These are phyloP conservation scores for Astrothelium subdiscretum DNA, from an alignment of 495 filamentous ascomycete genomes.

Conservation along the genomic window DNA sequence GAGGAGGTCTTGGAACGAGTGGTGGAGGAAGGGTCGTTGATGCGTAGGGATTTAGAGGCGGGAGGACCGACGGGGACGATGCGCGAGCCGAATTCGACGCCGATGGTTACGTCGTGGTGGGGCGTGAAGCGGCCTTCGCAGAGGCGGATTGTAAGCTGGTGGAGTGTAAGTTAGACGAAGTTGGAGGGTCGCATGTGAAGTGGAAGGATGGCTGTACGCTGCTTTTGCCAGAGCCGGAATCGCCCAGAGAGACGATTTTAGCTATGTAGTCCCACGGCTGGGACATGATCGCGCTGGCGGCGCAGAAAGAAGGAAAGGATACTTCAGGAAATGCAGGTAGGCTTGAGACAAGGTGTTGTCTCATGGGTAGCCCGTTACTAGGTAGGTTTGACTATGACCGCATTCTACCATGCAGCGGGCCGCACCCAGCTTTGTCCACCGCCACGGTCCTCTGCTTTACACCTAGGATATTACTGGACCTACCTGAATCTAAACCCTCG, in stretches of 20 bases:
- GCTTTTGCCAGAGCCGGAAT: constrained; percentile 87
- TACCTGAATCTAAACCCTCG: background rate
- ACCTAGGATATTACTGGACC: no score
- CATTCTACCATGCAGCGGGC: background rate
- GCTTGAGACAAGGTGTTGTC: background rate
- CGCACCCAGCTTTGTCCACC: background rate
- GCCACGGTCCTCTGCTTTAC: background rate
- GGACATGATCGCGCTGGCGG: constrained; percentile 15
- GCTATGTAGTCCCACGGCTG: constrained; percentile 96
- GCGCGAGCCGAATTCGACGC: constrained; percentile 91
- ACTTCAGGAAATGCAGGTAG: background rate
- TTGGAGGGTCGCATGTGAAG: background rate
- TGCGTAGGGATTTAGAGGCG: constrained; percentile 36
- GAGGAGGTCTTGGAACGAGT: constrained; percentile 8
- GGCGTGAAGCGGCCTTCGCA: constrained; percentile 93
- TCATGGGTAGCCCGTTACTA: background rate
- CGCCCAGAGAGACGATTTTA: constrained; percentile 95
- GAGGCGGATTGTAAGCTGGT: constrained; percentile 77
- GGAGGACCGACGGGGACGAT: constrained; percentile 89
- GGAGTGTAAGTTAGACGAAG: constrained; percentile 12
- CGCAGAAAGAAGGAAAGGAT: background rate
- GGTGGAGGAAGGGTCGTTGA: constrained; percentile 28
- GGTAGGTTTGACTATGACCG: background rate
- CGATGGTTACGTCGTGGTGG: constrained; percentile 93
- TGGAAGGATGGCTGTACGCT: constrained; percentile 35